A percentile compares a stretch with the other conserved stretches of the same genome.
These are phyloP conservation scores for Saitozyma sp. DNA, from an alignment of 768 basidiomycete genomes.

Conservation along the genomic window DNA sequence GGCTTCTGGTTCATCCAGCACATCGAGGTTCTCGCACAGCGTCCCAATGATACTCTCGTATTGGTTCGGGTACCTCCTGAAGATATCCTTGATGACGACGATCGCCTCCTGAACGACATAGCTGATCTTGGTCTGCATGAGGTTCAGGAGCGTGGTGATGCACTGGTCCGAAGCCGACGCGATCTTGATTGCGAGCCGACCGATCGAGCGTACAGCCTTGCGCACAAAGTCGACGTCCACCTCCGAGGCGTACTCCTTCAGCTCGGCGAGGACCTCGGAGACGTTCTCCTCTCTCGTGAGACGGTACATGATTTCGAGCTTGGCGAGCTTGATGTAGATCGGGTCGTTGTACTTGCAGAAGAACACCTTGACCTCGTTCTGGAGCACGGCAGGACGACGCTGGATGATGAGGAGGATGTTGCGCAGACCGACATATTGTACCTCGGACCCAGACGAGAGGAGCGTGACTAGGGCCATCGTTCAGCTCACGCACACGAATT, in stretches of 20 bases:
- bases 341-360: conserved; percentile 99
- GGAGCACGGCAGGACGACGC: conserved; percentile 82
- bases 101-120: conserved; percentile 97
- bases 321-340: conserved; percentile 97
- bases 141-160: conserved; percentile 77
- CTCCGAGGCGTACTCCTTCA: conserved; percentile 98
- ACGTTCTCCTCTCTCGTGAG: conserved; percentile 93
- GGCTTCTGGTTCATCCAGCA: conserved; percentile 90
- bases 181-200: conserved; percentile 96
- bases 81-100: conserved; percentile 97
- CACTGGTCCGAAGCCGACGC: conserved; percentile 82
- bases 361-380: conserved; percentile 97
- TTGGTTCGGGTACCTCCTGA: conserved; percentile 91
- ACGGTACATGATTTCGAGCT: conserved; percentile 98
- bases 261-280: conserved; percentile 84
- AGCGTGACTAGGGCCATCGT: conserved; percentile 68
- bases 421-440: conserved; percentile 94
- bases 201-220: conserved; percentile 95
- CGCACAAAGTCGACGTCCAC: conserved; percentile 98
- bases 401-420: conserved; percentile 98
- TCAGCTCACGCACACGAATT: neutral
- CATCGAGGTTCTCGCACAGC: conserved; percentile 87
- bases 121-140: conserved; percentile 88
- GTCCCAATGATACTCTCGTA: conserved; percentile 96
- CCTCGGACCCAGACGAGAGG: conserved; percentile 94